Base-by-base conservation (phyloP, 352 stramenopile species). In the Bremia lactucae region DNA sequence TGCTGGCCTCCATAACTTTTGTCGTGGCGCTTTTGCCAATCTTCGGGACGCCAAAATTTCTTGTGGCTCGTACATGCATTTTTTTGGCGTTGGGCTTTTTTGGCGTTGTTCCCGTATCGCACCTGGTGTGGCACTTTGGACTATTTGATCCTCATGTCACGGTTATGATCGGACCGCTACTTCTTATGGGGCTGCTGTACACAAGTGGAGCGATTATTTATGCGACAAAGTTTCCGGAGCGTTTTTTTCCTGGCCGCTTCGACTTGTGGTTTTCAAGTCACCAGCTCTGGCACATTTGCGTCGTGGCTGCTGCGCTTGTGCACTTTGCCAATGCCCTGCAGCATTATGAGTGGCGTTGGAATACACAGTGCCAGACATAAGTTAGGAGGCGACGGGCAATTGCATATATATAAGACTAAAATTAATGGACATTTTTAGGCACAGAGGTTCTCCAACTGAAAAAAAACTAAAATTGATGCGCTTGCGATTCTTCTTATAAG, bases 261-360 rank as follows among this genome's bases (percentile, higher is more conserved):
- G 77, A 90, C 63, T 46, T 93, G 39, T 85, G 69, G 67, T 88
- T 86, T 53, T 85, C 76, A 16, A 89, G 75, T 49, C 81, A 93
- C 61, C 76, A 93, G 55, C 65, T 90, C 26, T 93, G 81, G 81
- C 81, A 93, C 63, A 77, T 93, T 34, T 93, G 76, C 42, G 81
- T 93, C 36, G 71, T 93, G 38, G 65, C 69, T n/a, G 81, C 81
- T 8, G 81, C 81, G 42, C 73, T 93, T 38, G 72, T 89, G 46
- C 77, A 90, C 64, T 87, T 89, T 46, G 61, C 63, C 39, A 90
- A 88, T 50, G 65, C 74, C 10, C 59, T 92, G 51, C 73, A 88
- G 59, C 76, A 92, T 40, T 87, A 88, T 51, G 65, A 89, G 59
- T 92, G 79, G 79, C 79, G 79, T 36, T 87, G 72, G 71, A 78